Evolutionary conservation across 208 protist genomes (phyloP).

Genomic region (Acanthamoeba lenticulata): DNA sequence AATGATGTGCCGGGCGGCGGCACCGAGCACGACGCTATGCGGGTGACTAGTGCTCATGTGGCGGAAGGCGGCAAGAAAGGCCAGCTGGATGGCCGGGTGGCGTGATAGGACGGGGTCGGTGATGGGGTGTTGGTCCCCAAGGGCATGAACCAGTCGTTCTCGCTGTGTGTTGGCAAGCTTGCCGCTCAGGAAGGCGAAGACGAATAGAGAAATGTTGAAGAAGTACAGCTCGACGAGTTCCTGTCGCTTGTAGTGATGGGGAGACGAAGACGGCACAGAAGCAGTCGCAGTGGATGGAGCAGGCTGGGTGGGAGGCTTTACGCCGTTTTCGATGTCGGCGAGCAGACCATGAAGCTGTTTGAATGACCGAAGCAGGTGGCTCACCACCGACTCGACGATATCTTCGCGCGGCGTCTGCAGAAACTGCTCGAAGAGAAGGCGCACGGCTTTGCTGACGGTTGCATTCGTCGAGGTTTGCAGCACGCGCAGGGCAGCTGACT

Average conservation of each 20-base stretch:
- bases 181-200: neutral
- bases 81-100: neutral
- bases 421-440: constrained; percentile 12
- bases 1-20: neutral
- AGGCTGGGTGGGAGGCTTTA: neutral
- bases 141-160: neutral
- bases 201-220: neutral
- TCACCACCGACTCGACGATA: neutral
- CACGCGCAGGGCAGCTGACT: neutral
- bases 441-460: neutral
- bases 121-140: neutral
- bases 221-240: neutral
- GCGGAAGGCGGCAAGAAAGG: neutral
- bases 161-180: constrained; percentile 3
- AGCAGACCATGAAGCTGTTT: neutral
- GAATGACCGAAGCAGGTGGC: neutral
- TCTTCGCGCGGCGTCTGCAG: constrained; percentile 7
- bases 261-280: too few species aligned
- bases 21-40: neutral
- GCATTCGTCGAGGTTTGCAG: neutral
- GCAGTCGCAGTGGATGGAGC: too few species aligned
- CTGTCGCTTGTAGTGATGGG: too few species aligned
- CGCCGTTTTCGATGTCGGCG: neutral
- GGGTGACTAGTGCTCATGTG: constrained; percentile 9
- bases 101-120: neutral